phyloP scores from a whole-genome alignment of 768 basidiomycete species.

The Pleurotus tuoliensis region DNA sequence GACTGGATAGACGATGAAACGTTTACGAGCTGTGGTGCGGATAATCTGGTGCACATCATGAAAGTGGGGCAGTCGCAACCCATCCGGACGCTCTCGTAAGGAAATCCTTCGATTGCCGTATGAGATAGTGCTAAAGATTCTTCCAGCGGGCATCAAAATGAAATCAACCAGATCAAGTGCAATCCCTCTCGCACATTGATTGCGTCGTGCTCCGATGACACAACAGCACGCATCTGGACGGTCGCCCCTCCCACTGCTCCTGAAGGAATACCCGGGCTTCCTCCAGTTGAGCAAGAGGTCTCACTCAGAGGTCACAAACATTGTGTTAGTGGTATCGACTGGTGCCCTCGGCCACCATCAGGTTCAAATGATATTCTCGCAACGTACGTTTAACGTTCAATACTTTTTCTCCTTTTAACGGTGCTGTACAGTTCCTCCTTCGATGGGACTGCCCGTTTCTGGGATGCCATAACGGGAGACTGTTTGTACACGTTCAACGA shows the following conservation, averaged over 20 bases:
- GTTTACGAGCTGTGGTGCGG: slow-evolving; percentile 75
- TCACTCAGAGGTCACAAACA: slow-evolving; percentile 62
- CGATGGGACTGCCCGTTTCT: slow-evolving; percentile 75
- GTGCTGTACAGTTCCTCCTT: slow-evolving; percentile 60
- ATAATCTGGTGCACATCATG: slow-evolving; percentile 59
- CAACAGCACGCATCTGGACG: slow-evolving; percentile 75
- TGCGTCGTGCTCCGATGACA: slow-evolving; percentile 81
- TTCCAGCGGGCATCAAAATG: slow-evolving; percentile 65
- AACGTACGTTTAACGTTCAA: slow-evolving; percentile 47
- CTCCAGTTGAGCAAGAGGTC: slow-evolving; percentile 30
- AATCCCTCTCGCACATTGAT: slow-evolving; percentile 63
- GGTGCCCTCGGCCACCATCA: slow-evolving; percentile 55
- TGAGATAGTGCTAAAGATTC: not conserved
- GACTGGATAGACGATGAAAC: slow-evolving; percentile 73
- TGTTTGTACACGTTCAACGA: slow-evolving; percentile 71
- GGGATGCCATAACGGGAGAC: slow-evolving; percentile 76
- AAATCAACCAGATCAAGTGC: slow-evolving; percentile 75
- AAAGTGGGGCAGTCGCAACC: slow-evolving; percentile 49
- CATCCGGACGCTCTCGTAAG: slow-evolving; percentile 61
- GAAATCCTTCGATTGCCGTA: slow-evolving; percentile 1
- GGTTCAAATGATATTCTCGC: slow-evolving; percentile 61
- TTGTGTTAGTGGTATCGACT: slow-evolving; percentile 62
- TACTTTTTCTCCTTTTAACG: slow-evolving; percentile 4
- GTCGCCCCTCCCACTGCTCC: slow-evolving; percentile 35
- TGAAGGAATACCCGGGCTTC: slow-evolving; percentile 40